These are phyloP conservation scores for Epichloe brachyelytri DNA, from an alignment of 2,329 filamentous ascomycete species.

Conservation along the genomic window DNA sequence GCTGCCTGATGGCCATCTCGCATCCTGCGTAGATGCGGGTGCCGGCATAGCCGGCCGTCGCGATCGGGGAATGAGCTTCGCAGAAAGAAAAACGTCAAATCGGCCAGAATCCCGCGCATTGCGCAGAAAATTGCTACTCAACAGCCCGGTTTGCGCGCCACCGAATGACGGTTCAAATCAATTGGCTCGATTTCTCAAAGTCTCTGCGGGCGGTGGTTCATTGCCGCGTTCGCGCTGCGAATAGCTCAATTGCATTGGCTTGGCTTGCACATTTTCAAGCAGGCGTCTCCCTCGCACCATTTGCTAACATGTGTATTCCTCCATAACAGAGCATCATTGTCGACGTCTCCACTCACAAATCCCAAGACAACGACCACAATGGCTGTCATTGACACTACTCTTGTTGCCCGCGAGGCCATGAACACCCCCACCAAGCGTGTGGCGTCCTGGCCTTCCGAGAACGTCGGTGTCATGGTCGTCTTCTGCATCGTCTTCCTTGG, in stretches of 20 bases:
- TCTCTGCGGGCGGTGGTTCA: neutral
- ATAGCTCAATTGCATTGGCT: neutral
- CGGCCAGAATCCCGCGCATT: neutral
- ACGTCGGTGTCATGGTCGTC: constrained; percentile 29
- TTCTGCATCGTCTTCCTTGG: constrained; percentile 30
- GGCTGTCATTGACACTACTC: constrained; percentile 25
- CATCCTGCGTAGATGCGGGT: neutral
- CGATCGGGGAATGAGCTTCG: neutral
- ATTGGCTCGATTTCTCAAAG: neutral
- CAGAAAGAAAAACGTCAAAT: neutral
- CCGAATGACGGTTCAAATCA: neutral
- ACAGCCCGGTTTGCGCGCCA: neutral
- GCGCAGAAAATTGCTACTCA: neutral
- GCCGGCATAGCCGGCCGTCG: neutral
- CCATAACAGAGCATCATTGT: neutral
- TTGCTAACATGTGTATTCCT: neutral
- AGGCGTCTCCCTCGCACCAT: neutral
- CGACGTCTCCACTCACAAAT: neutral
- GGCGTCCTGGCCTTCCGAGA: constrained; percentile 23
- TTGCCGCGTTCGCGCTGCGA: neutral
- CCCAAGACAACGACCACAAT: constrained; percentile 19
- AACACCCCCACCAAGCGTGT: constrained; percentile 27
- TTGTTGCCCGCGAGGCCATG: constrained; percentile 21
- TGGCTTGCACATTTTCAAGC: neutral
- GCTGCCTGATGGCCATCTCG: neutral